phyloP scores from a whole-genome alignment of 352 stramenopile genomes.

The Pythium dissotocum region DNA sequence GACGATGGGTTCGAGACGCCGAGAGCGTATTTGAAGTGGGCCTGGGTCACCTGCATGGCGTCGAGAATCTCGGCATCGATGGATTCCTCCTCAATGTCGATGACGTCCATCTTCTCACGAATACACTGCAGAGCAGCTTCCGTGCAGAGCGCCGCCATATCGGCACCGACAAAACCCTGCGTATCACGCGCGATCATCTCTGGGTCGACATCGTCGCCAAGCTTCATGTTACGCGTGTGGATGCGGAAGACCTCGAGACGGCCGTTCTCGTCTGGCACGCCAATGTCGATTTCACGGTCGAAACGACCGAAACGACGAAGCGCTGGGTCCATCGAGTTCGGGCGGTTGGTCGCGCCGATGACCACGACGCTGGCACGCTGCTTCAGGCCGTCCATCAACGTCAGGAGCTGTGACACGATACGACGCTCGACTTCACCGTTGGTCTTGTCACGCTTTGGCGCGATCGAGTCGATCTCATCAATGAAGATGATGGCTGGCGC shows the following conservation, averaged over 20 bases:
- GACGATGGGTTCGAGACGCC: conserved; percentile 98
- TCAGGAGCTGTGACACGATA: conserved; percentile 99
- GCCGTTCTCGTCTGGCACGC: conserved; percentile 98
- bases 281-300: conserved; percentile 99
- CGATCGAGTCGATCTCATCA: conserved; percentile 99
- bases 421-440: conserved; percentile 98
- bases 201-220: conserved; percentile 98
- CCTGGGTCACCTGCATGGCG: conserved; percentile 97
- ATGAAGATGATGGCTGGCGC: conserved; percentile 99
- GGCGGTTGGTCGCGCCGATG: conserved; percentile 99
- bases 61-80: conserved; percentile 99
- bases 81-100: conserved; percentile 99
- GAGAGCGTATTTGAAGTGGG: conserved; percentile 99
- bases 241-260: conserved; percentile 99
- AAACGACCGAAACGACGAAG: conserved; percentile 98
- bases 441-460: conserved; percentile 98
- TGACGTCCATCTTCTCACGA: conserved; percentile 99
- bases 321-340: conserved; percentile 98
- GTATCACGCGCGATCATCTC: conserved; percentile 98
- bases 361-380: conserved; percentile 95
- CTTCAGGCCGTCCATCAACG: conserved; percentile 98
- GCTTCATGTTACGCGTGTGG: conserved; percentile 99
- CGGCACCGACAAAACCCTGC: conserved; percentile 98
- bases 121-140: conserved; percentile 99
- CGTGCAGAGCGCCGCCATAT: conserved; percentile 99